These are phyloP conservation scores for Bauhinia variegata DNA, from an alignment of 306 rosid genomes.

Conservation along the genomic window DNA sequence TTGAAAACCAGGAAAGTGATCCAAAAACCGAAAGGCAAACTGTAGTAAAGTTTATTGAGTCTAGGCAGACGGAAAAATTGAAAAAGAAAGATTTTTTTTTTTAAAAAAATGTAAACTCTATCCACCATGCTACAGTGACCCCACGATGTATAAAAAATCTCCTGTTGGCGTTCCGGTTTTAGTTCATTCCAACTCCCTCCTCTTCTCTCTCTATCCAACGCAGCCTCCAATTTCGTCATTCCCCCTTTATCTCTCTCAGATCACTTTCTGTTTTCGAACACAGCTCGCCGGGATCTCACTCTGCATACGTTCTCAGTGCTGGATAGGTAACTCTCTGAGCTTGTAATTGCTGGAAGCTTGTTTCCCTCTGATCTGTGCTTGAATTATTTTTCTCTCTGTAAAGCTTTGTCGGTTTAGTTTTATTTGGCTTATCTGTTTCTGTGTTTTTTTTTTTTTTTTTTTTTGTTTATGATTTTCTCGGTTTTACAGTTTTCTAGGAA, in stretches of 20 bases:
- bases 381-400: slow-evolving; percentile 28
- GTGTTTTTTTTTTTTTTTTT: too few relatives aligned
- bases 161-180: slow-evolving; percentile 35
- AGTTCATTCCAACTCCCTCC: slow-evolving; percentile 31
- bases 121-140: slow-evolving; percentile 28
- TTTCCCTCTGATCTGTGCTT: slow-evolving; percentile 40
- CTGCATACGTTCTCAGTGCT: slow-evolving; percentile 15
- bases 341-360: neutral
- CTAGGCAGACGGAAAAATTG: slow-evolving; percentile 11
- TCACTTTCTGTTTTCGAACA: neutral
- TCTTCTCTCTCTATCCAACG: slow-evolving; percentile 26
- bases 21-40: slow-evolving; percentile 24
- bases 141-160: slow-evolving; percentile 34
- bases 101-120: slow-evolving; percentile 17
- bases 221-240: slow-evolving; percentile 9
- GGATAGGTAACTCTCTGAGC: slow-evolving; percentile 33
- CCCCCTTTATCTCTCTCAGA: slow-evolving; percentile 21
- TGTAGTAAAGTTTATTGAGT: slow-evolving; percentile 32
- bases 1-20: slow-evolving; percentile 6
- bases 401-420: neutral
- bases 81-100: neutral
- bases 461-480: neutral
- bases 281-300: slow-evolving; percentile 33
- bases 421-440: neutral
- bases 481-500: slow-evolving; percentile 1